phyloP scores from a whole-genome alignment of 1,284 basidiomycete genomes.

The Sphagnurus paluster region DNA sequence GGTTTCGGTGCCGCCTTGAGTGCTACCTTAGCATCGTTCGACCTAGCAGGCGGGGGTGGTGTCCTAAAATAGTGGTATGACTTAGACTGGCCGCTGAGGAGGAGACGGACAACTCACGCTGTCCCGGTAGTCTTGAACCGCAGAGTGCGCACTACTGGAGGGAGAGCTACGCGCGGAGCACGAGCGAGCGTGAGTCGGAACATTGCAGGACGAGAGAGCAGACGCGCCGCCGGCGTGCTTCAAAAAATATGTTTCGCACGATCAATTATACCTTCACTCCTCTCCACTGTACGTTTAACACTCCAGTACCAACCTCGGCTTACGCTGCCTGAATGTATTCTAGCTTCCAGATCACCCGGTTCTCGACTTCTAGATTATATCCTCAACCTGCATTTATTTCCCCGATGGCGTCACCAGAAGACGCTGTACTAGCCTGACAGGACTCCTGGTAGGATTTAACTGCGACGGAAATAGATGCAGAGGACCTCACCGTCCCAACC shows the following conservation, averaged over 20 bases:
- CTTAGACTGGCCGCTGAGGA: background rate
- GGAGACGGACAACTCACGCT: conserved; percentile 18
- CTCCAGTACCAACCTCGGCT: too few species aligned
- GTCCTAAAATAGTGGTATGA: background rate
- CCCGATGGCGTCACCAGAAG: too few species aligned
- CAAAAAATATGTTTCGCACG: conserved; percentile 16
- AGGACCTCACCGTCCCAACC: too few species aligned
- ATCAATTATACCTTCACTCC: too few species aligned
- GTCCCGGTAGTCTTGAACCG: conserved; percentile 23
- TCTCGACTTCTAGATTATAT: too few species aligned
- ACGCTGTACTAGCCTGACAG: too few species aligned
- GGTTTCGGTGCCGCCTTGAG: conserved; percentile 1
- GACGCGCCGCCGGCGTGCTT: background rate
- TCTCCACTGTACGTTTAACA: too few species aligned
- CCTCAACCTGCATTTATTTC: too few species aligned
- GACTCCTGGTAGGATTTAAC: too few species aligned
- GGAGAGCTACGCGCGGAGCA: conserved; percentile 20
- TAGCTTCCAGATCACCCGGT: too few species aligned
- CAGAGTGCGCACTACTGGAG: conserved; percentile 19
- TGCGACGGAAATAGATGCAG: too few species aligned
- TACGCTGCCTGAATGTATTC: too few species aligned
- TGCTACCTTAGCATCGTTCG: conserved; percentile 1
- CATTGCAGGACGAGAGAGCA: conserved; percentile 21
- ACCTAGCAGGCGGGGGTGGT: conserved; percentile 3
- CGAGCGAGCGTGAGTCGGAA: conserved; percentile 26